These are phyloP conservation scores for Naumovozyma baii DNA, from an alignment of 805 yeast species.

Conservation along the genomic window DNA sequence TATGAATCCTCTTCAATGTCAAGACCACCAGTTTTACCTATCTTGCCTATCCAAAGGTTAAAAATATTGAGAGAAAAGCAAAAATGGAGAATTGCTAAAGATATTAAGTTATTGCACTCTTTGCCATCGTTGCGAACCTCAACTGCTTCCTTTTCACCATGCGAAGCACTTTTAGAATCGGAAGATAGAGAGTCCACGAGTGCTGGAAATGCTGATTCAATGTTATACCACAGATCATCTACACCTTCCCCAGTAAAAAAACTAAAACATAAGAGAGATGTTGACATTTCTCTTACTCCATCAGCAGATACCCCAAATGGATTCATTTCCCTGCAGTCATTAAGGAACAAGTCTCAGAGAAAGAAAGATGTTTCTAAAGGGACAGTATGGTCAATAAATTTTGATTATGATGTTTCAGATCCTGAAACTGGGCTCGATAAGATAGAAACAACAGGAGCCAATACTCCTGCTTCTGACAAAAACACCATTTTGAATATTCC, in stretches of 20 bases:
- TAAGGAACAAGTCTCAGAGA: not conserved
- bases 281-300: not conserved
- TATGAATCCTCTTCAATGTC: conserved; percentile 5
- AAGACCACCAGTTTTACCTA: conserved; percentile 27
- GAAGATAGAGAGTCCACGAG: not conserved
- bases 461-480: not conserved
- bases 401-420: conserved; percentile 18
- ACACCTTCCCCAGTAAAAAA: conserved; percentile 21
- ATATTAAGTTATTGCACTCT: not conserved
- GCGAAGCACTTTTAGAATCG: not conserved
- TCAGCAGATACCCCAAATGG: not conserved
- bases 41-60: conserved; percentile 26
- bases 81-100: conserved; percentile 9
- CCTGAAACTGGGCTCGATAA: no score
- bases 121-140: not conserved
- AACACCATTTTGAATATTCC: not conserved
- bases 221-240: conserved; percentile 10
- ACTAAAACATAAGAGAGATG: not conserved
- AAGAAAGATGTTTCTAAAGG: conserved; percentile 6
- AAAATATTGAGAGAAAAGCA: conserved; percentile 23
- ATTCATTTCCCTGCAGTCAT: not conserved
- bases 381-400: conserved; percentile 23
- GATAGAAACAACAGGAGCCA: not conserved
- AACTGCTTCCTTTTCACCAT: not conserved
- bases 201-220: conserved; percentile 1